Conservation (phyloP, 352 stramenopile species). For the Globisporangium nunn region DNA sequence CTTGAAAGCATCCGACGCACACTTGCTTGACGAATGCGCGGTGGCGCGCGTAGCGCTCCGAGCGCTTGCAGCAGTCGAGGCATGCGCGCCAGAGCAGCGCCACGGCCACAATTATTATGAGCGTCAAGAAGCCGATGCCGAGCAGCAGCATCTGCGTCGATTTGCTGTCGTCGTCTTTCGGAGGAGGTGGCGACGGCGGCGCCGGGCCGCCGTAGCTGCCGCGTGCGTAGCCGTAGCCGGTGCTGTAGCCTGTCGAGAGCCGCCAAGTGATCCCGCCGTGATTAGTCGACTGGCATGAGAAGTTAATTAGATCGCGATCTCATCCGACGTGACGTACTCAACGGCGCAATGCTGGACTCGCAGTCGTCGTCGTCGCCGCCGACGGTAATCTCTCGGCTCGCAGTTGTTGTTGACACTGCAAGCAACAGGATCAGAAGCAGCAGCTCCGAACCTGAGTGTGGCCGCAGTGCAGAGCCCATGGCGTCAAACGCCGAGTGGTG, state of each 20-base stretch:
- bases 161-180: slow-evolving; percentile 10
- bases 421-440: not conserved
- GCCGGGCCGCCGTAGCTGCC: not conserved
- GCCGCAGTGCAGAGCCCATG: not conserved
- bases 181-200: not conserved
- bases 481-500: not conserved
- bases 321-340: not conserved
- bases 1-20: slow-evolving; percentile 15
- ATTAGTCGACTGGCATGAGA: no score
- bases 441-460: not conserved
- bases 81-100: slow-evolving; percentile 36
- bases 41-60: slow-evolving; percentile 25
- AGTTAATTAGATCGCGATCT: no score
- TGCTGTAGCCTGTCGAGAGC: not conserved
- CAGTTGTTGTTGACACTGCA: no score
- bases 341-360: not conserved
- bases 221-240: not conserved
- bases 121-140: slow-evolving; percentile 22
- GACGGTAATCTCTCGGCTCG: not conserved
- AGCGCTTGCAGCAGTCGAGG: slow-evolving; percentile 38
- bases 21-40: slow-evolving; percentile 38
- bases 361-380: not conserved
- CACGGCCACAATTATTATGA: slow-evolving; percentile 32
- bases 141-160: slow-evolving; percentile 24
- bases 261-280: not conserved